phyloP scores from a whole-genome alignment of 371 early-diverging fungal genomes.

The Mortierella sp. region DNA sequence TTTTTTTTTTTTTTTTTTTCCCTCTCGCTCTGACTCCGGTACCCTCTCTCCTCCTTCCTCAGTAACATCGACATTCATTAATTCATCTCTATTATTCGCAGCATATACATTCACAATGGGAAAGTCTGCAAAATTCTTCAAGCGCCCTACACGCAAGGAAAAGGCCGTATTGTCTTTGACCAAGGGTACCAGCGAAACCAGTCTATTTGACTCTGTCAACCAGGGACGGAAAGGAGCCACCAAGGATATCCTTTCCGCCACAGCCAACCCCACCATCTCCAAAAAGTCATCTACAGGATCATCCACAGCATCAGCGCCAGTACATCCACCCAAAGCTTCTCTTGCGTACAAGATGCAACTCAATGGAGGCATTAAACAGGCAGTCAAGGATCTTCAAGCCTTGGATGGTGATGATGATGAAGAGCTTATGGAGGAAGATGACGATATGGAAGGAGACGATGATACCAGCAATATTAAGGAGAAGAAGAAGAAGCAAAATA shows the following conservation, averaged over 20 bases:
- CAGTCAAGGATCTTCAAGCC: constrained; percentile 39
- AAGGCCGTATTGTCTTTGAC: constrained; percentile 62
- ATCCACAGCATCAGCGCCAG: neutral
- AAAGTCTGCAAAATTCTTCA: constrained; percentile 72
- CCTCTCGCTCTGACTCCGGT: too few relatives aligned
- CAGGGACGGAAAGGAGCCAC: constrained; percentile 8
- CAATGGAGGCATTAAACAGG: constrained; percentile 49
- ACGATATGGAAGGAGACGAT: constrained; percentile 28
- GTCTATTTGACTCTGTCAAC: constrained; percentile 34
- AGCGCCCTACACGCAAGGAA: constrained; percentile 70
- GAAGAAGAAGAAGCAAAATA: constrained; percentile 26
- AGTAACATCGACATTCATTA: neutral
- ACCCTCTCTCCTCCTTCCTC: too few relatives aligned
- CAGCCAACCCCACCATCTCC: constrained; percentile 49
- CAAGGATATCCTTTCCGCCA: constrained; percentile 45
- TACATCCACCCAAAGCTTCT: constrained; percentile 46
- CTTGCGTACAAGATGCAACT: constrained; percentile 54
- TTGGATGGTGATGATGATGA: constrained; percentile 25
- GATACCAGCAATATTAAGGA: constrained; percentile 5
- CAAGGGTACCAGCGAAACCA: constrained; percentile 38
- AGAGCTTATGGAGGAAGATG: constrained; percentile 33
- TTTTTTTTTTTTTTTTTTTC: too few relatives aligned
- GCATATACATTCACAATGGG: constrained; percentile 59
- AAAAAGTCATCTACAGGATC: constrained; percentile 25
- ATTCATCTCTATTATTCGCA: neutral